Conservation (phyloP, 805 yeast genomes). For the Spathaspora arborariae region DNA sequence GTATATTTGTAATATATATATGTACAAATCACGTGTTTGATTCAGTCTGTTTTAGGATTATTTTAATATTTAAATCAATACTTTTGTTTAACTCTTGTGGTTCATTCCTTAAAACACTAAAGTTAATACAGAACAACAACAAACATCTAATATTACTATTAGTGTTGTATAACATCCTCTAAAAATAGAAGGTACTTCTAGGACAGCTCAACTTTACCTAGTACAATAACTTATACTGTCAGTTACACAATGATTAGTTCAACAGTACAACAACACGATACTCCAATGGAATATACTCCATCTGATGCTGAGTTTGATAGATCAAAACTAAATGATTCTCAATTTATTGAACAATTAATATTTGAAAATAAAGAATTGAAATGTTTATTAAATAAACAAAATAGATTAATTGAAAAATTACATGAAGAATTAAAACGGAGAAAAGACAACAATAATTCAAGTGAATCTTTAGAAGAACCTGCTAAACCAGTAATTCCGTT, state of each 20-base stretch:
- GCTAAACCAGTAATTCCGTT: not conserved
- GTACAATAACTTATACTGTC: too few species aligned
- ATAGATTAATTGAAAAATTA: slow-evolving; percentile 3
- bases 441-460: not conserved
- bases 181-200: too few species aligned
- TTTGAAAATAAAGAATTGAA: slow-evolving; percentile 35
- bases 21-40: too few species aligned
- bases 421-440: not conserved
- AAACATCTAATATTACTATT: too few species aligned
- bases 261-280: not conserved
- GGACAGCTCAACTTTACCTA: too few species aligned
- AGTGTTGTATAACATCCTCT: too few species aligned
- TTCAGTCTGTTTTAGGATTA: too few species aligned
- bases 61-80: too few species aligned
- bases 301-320: slow-evolving; percentile 36
- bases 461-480: not conserved
- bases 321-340: slow-evolving; percentile 21
- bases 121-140: too few species aligned
- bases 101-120: too few species aligned
- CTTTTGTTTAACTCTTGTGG: too few species aligned
- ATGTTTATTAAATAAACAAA: slow-evolving; percentile 10
- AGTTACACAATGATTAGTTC: not conserved
- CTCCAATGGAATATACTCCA: slow-evolving; percentile 21
- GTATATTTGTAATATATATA: too few species aligned
- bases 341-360: slow-evolving; percentile 32